Conservation (phyloP, 2,329 filamentous ascomycete genomes). For the Cladosporium oxysporum region DNA sequence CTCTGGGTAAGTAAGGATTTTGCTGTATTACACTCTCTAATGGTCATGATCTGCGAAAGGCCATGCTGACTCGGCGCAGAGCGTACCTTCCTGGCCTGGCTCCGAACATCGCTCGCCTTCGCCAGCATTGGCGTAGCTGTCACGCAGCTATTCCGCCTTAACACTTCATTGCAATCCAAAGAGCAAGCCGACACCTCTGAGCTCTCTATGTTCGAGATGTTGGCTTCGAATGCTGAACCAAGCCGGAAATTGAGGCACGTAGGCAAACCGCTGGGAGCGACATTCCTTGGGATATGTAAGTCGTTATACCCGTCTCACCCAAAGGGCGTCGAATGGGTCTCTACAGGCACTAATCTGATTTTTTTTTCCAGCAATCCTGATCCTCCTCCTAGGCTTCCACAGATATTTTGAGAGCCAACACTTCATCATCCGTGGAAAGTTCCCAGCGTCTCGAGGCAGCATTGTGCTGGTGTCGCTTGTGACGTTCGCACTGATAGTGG, state of each 20-base stretch:
- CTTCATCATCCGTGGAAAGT: slow-evolving; percentile 78
- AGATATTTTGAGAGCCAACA: slow-evolving; percentile 76
- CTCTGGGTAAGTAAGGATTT: slow-evolving; percentile 60
- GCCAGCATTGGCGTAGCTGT: slow-evolving; percentile 81
- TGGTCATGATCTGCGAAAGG: not conserved
- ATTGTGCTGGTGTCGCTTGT: slow-evolving; percentile 69
- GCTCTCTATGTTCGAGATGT: slow-evolving; percentile 15
- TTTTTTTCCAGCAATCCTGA: slow-evolving; percentile 59
- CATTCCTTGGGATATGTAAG: slow-evolving; percentile 67
- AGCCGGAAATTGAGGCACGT: slow-evolving; percentile 49
- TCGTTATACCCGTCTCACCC: not conserved
- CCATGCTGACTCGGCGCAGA: slow-evolving; percentile 52
- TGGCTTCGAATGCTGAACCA: slow-evolving; percentile 19
- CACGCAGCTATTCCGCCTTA: slow-evolving; percentile 81
- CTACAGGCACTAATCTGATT: not conserved
- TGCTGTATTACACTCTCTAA: not conserved
- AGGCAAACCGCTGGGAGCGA: slow-evolving; percentile 73
- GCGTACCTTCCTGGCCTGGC: slow-evolving; percentile 82
- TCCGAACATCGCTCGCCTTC: slow-evolving; percentile 78
- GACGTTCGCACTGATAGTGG: slow-evolving; percentile 60
- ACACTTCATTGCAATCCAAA: slow-evolving; percentile 58
- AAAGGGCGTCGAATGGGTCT: not conserved
- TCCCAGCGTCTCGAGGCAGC: slow-evolving; percentile 75
- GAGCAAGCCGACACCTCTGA: slow-evolving; percentile 19
- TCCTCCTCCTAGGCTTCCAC: slow-evolving; percentile 74